These are phyloP conservation scores for Thelonectria rubi DNA, from an alignment of 2,329 filamentous ascomycete genomes.

Conservation along the genomic window DNA sequence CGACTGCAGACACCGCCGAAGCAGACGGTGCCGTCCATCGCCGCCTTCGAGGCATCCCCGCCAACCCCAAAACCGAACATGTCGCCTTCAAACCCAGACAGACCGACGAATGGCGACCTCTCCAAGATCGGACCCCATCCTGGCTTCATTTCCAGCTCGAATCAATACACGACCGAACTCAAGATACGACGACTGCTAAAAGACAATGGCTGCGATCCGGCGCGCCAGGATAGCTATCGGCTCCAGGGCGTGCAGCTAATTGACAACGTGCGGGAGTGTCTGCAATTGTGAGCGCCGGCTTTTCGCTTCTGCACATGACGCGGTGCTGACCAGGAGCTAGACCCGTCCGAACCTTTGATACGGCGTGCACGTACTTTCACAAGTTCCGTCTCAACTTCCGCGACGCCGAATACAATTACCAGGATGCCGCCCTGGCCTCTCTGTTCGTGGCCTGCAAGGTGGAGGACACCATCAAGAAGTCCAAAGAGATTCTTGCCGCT, in stretches of 20 bases:
- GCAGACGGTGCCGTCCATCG: too few relatives aligned
- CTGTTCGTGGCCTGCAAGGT: conserved; percentile 96
- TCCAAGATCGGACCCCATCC: conserved; percentile 54
- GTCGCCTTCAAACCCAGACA: conserved; percentile 26
- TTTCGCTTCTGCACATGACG: conserved; percentile 2
- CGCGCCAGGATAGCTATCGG: conserved; percentile 81
- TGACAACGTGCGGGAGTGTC: conserved; percentile 79
- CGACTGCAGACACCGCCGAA: too few relatives aligned
- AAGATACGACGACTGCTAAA: conserved; percentile 78
- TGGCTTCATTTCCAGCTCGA: conserved; percentile 59
- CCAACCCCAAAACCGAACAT: conserved; percentile 14
- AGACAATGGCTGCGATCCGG: conserved; percentile 75
- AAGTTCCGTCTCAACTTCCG: conserved; percentile 87
- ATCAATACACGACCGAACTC: conserved; percentile 84
- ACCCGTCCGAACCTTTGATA: conserved; percentile 90
- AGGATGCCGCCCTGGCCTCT: conserved; percentile 87
- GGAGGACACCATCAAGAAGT: conserved; percentile 98
- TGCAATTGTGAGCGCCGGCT: conserved; percentile 70
- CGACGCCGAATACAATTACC: conserved; percentile 85
- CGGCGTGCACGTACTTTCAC: conserved; percentile 92
- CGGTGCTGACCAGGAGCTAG: conserved; percentile 52
- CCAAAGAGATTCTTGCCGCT: conserved; percentile 88
- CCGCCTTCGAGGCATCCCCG: too few relatives aligned
- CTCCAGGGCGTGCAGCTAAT: conserved; percentile 91
- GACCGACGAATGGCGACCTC: conserved; percentile 24